Conservation (phyloP, 108 stramenopile genomes). For the Cyclotella cryptica region DNA sequence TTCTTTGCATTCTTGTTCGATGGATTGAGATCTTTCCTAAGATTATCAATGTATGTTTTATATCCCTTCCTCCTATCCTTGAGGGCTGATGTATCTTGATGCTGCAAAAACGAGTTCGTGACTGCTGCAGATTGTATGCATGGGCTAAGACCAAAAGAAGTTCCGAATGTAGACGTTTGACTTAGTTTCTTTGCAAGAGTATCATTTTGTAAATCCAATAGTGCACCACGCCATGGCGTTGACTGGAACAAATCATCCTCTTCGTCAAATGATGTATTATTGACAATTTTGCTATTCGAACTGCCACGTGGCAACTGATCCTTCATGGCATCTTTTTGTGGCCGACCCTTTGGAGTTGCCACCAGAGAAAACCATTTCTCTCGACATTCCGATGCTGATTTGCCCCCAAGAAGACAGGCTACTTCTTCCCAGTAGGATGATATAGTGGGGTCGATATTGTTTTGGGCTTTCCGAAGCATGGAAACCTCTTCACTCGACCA, state of each 20-base stretch:
- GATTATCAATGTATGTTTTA: slow-evolving; percentile 32
- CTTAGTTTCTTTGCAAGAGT: slow-evolving; percentile 5
- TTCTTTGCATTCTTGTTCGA: slow-evolving; percentile 16
- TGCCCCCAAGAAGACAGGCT: slow-evolving; percentile 2
- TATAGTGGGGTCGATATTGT: slow-evolving; percentile 14
- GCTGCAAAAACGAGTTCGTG: not conserved
- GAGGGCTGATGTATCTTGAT: not conserved
- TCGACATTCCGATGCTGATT: slow-evolving; percentile 29
- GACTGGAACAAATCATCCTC: slow-evolving; percentile 39
- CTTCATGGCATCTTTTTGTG: not conserved
- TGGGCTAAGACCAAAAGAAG: slow-evolving; percentile 22
- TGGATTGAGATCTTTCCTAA: slow-evolving; percentile 30
- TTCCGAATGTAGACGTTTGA: not conserved
- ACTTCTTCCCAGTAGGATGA: slow-evolving; percentile 33
- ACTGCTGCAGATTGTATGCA: slow-evolving; percentile 7
- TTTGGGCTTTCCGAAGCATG: slow-evolving; percentile 18
- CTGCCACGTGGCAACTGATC: not conserved
- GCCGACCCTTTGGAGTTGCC: slow-evolving; percentile 19
- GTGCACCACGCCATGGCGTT: slow-evolving; percentile 21
- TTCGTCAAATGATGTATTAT: slow-evolving; percentile 17
- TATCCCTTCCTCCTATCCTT: slow-evolving; percentile 31
- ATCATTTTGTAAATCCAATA: slow-evolving; percentile 14
- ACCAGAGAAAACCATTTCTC: slow-evolving; percentile 34
- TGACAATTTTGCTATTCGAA: not conserved
- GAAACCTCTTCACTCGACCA: slow-evolving; percentile 26